Conservation (phyloP, 2,329 filamentous ascomycete species). For the Amesomyces nigricolor region DNA sequence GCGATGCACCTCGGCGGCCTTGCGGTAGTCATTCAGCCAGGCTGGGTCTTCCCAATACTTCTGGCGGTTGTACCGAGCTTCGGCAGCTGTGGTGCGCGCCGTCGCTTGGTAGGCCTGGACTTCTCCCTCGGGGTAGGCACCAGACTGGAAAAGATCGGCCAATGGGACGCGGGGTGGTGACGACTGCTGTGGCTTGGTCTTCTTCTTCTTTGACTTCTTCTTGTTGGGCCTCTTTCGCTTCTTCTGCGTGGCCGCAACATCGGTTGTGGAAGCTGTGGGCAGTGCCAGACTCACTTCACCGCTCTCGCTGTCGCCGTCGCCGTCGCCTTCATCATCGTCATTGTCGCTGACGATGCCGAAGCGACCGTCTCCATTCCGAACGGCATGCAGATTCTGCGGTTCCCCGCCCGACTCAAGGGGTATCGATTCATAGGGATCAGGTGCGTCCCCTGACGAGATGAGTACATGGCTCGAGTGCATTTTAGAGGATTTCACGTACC, state of each 20-base stretch:
- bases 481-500: not conserved
- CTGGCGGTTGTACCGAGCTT: constrained; percentile 4
- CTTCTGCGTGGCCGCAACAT: constrained; percentile 2
- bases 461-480: not conserved
- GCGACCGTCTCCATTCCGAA: constrained; percentile 7
- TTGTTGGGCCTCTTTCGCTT: constrained; percentile 13
- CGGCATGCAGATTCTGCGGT: not conserved
- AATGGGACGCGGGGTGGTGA: constrained; percentile 11
- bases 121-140: constrained; percentile 11
- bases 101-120: constrained; percentile 8
- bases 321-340: not conserved
- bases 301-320: constrained; percentile 1
- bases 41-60: constrained; percentile 36
- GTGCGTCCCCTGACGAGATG: constrained; percentile 4
- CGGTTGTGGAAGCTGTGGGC: not conserved
- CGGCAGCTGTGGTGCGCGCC: constrained; percentile 10
- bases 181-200: constrained; percentile 6
- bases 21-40: constrained; percentile 70
- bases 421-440: not conserved
- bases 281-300: constrained; percentile 5
- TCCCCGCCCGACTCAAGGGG: not conserved
- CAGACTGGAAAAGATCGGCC: constrained; percentile 9
- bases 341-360: not conserved
- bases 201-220: constrained; percentile 18
- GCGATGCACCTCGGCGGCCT: constrained; percentile 73